phyloP scores from a whole-genome alignment of 129 eudicot species.

The Dittrichia graveolens region DNA sequence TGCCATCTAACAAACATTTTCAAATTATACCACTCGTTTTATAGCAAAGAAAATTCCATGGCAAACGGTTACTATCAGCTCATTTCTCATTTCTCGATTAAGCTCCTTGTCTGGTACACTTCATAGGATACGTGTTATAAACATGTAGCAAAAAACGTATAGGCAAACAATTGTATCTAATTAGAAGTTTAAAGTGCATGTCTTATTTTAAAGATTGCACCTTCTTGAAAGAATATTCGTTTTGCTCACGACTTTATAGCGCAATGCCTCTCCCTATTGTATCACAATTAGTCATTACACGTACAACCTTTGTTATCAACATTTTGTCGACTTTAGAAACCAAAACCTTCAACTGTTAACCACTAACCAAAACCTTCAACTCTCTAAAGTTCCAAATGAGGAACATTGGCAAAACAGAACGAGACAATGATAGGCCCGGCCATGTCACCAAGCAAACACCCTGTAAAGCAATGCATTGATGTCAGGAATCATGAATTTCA shows the following conservation, averaged over 20 bases:
- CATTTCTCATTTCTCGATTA: too few relatives aligned
- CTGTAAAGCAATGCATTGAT: conserved; percentile 41
- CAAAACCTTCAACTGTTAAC: conserved; percentile 17
- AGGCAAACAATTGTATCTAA: neutral
- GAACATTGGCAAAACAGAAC: conserved; percentile 44
- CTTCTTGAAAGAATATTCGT: conserved; percentile 6
- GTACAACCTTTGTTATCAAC: conserved; percentile 23
- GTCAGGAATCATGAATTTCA: neutral
- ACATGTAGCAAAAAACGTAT: neutral
- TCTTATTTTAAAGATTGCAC: conserved; percentile 24
- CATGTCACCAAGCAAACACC: conserved; percentile 83
- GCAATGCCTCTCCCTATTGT: conserved; percentile 1
- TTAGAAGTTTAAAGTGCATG: conserved; percentile 14
- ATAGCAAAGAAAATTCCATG: too few relatives aligned
- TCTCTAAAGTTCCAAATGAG: conserved; percentile 34
- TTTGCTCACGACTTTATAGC: neutral
- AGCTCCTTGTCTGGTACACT: too few relatives aligned
- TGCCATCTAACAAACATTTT: too few relatives aligned
- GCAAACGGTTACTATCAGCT: too few relatives aligned
- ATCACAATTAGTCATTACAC: conserved; percentile 5
- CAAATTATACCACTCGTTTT: too few relatives aligned
- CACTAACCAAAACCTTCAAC: conserved; percentile 1
- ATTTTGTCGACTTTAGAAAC: neutral
- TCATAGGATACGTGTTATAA: too few relatives aligned
- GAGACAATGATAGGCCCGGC: conserved; percentile 73